phyloP scores from a whole-genome alignment of 768 basidiomycete species.

The Multifurca ochricompacta region DNA sequence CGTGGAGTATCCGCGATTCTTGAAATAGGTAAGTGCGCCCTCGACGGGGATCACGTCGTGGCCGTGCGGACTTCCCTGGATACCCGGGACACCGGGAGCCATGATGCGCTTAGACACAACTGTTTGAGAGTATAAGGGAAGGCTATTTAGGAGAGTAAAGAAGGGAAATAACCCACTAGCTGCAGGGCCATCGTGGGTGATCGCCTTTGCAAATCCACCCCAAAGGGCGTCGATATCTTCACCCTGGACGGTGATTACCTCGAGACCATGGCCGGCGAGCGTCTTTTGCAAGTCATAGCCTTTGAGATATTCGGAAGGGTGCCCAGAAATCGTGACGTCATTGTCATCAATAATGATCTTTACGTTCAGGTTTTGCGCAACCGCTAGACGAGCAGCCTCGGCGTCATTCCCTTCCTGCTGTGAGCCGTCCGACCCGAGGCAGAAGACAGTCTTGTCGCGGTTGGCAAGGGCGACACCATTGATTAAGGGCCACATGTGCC shows the following conservation, averaged over 20 bases:
- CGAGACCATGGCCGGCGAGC: conserved; percentile 73
- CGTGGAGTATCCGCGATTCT: conserved; percentile 48
- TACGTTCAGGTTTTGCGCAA: conserved; percentile 74
- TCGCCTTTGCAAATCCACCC: conserved; percentile 48
- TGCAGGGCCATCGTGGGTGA: conserved; percentile 65
- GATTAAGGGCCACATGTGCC: conserved; percentile 85
- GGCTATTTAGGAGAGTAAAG: not conserved
- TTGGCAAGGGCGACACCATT: conserved; percentile 82
- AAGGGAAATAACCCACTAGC: conserved; percentile 43
- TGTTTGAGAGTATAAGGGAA: conserved; percentile 22
- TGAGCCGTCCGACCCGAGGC: conserved; percentile 83
- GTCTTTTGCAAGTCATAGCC: conserved; percentile 69
- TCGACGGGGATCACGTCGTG: conserved; percentile 85
- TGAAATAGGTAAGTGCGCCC: conserved; percentile 68
- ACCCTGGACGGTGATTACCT: conserved; percentile 63
- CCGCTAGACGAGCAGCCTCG: conserved; percentile 81
- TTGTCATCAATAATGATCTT: conserved; percentile 88
- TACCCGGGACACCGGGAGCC: conserved; percentile 45
- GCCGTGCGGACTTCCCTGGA: conserved; percentile 72
- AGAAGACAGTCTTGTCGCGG: conserved; percentile 68
- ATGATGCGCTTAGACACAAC: conserved; percentile 58
- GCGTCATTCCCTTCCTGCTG: conserved; percentile 91
- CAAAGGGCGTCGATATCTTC: conserved; percentile 78
- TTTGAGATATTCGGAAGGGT: conserved; percentile 79
- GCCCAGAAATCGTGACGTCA: conserved; percentile 88